Conservation (phyloP, 495 filamentous ascomycete genomes). For the Pseudomonodictys pantanalensis region DNA sequence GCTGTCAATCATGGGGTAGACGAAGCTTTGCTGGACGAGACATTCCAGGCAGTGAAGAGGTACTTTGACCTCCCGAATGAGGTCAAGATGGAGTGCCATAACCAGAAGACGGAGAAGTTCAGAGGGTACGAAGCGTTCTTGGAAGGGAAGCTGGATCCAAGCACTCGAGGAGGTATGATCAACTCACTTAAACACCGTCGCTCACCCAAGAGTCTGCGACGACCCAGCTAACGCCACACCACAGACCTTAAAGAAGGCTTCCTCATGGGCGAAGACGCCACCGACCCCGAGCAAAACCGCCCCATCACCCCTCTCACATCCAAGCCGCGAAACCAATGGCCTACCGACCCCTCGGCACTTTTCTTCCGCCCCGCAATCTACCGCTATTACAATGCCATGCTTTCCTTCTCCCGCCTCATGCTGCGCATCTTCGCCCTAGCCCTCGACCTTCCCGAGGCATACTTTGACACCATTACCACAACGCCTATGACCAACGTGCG, state of each 20-base stretch:
- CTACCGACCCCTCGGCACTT: background rate
- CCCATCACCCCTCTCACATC: conserved; percentile 4
- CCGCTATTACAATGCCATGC: conserved; percentile 16
- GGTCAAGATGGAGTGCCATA: conserved; percentile 26
- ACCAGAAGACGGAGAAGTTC: conserved; percentile 18
- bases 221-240: background rate
- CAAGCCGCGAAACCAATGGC: conserved; percentile 22
- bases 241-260: conserved; percentile 30
- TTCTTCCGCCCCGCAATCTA: conserved; percentile 25
- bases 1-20: conserved; percentile 40
- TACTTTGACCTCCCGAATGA: conserved; percentile 21
- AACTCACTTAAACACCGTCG: background rate
- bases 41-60: conserved; percentile 14
- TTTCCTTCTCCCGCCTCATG: conserved; percentile 8
- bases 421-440: conserved; percentile 24
- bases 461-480: conserved; percentile 15
- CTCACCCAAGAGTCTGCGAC: too few relatives aligned
- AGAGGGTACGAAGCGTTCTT: conserved; percentile 20
- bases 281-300: conserved; percentile 16
- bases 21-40: conserved; percentile 2
- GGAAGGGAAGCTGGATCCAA: conserved; percentile 14
- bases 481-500: conserved; percentile 18
- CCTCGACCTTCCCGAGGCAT: conserved; percentile 14
- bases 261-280: conserved; percentile 27
- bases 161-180: conserved; percentile 12